phyloP scores from a whole-genome alignment of 495 filamentous ascomycete genomes.

The Poronia punctata region DNA sequence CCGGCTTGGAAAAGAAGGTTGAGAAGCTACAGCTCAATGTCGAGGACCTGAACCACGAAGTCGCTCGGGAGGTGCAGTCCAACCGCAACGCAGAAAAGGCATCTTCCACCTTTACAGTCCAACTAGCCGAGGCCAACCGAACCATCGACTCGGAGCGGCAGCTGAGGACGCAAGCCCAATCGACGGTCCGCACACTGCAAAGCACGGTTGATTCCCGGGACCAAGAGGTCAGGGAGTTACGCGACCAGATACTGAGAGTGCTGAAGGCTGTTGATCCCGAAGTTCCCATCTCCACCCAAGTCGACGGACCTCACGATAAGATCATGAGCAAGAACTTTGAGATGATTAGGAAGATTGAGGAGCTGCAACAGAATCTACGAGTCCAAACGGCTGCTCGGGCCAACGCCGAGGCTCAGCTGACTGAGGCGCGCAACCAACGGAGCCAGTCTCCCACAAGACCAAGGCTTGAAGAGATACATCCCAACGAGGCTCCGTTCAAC shows the following conservation, averaged over 20 bases:
- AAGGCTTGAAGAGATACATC: slow-evolving; percentile 75
- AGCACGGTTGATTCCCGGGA: slow-evolving; percentile 67
- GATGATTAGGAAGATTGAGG: slow-evolving; percentile 81
- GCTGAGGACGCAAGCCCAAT: slow-evolving; percentile 75
- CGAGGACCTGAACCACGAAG: slow-evolving; percentile 91
- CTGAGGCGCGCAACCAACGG: slow-evolving; percentile 69
- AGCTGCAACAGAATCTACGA: slow-evolving; percentile 76
- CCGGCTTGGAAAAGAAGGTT: slow-evolving; percentile 88
- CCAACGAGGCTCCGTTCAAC: slow-evolving; percentile 69
- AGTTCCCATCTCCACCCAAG: slow-evolving; percentile 32
- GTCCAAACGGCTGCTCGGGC: slow-evolving; percentile 76
- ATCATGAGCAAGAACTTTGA: slow-evolving; percentile 59
- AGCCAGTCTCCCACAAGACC: slow-evolving; percentile 65
- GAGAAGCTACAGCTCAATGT: slow-evolving; percentile 85
- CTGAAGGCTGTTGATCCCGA: slow-evolving; percentile 85
- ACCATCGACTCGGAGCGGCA: slow-evolving; percentile 88
- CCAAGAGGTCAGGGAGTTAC: slow-evolving; percentile 70
- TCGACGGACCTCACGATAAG: slow-evolving; percentile 44
- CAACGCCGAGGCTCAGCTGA: slow-evolving; percentile 77
- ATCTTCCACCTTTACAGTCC: slow-evolving; percentile 72
- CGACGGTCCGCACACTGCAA: slow-evolving; percentile 76
- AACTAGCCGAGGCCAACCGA: slow-evolving; percentile 82
- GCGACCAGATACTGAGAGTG: slow-evolving; percentile 68
- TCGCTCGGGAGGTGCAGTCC: slow-evolving; percentile 82
- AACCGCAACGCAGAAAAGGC: slow-evolving; percentile 87